Base-by-base conservation (phyloP, 805 yeast species). In the Blastobotrys muscicola region DNA sequence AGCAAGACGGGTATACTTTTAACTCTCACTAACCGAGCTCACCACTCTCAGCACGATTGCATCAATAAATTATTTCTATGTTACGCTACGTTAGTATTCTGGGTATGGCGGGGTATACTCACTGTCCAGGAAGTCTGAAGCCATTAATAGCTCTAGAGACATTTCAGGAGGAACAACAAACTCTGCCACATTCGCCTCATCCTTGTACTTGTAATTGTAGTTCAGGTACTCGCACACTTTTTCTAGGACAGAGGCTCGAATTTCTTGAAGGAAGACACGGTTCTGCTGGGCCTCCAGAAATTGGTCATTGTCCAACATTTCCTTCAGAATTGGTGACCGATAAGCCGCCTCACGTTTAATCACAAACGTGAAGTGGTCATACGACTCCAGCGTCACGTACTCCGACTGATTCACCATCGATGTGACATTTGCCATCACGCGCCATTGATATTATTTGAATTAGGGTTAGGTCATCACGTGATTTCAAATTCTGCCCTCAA, bases 141-240 rank as follows among this genome's bases (percentile, higher is more conserved):
- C 95, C 32, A 92, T 90, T 37, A 92, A 64, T 51, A 90, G 66
- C 58, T 92, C 97, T 48, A 90, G 67, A 0, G 97, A 95, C 76
- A 90, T 74, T 52, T 86, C 97, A 0, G 97, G 89, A 1, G 97
- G 96, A 2, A 92, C 77, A 32, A 83, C 82, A 62, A 92, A 92
- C 44, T 84, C 92, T 0, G 95, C 95, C 5, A 83, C 75, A 40
- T 75, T 80, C 3, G 74, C 76, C 6, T 45, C 52, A 20, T 62
- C 65, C 49, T 71, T 75, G 58, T 84, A 85, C 53, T 83, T 80
- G 46, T 71, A 60, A 53, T 83, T 78, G 57, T 84, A 89, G 58
- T 83, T 79, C 30, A 90, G 64, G 54, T 92, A 90, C 53, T 90
- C 97, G 35, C 85, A 82, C 8, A 90, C 80, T 53, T 85, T 84